Evolutionary conservation across 2,329 filamentous ascomycete species (phyloP).

Genomic region (Nemania serpens): DNA sequence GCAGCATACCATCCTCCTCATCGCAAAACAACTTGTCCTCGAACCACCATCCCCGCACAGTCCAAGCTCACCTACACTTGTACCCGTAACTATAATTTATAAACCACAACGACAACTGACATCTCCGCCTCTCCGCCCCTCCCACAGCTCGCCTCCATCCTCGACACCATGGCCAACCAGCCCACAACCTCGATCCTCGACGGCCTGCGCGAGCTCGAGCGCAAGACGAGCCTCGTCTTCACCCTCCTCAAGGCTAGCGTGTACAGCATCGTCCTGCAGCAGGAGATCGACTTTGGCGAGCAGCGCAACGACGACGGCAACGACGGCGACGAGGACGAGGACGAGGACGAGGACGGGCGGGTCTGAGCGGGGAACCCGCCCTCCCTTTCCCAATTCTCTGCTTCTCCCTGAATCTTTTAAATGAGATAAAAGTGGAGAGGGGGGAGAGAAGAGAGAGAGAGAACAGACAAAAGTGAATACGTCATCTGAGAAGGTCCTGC

Average conservation of each 20-base stretch:
- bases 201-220: slow-evolving; percentile 82
- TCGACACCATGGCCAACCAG: slow-evolving; percentile 67
- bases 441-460: too few relatives aligned
- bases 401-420: too few relatives aligned
- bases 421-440: too few relatives aligned
- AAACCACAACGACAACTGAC: too few relatives aligned
- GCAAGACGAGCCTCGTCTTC: slow-evolving; percentile 93
- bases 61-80: not conserved
- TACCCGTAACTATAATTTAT: too few relatives aligned
- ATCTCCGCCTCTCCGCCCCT: not conserved
- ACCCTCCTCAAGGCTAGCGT: slow-evolving; percentile 97
- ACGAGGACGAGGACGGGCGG: too few relatives aligned
- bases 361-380: too few relatives aligned
- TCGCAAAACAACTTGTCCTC: not conserved
- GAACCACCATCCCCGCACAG: too few relatives aligned
- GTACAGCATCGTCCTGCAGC: slow-evolving; percentile 97
- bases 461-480: too few relatives aligned
- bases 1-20: not conserved
- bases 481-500: too few relatives aligned
- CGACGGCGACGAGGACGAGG: not conserved
- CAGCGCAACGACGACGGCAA: slow-evolving; percentile 38
- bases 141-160: slow-evolving; percentile 61
- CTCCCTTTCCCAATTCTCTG: too few relatives aligned
- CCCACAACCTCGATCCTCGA: slow-evolving; percentile 85
- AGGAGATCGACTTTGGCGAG: slow-evolving; percentile 82